phyloP scores from a whole-genome alignment of 805 yeast genomes.

The Metahyphopichia silvanorum region DNA sequence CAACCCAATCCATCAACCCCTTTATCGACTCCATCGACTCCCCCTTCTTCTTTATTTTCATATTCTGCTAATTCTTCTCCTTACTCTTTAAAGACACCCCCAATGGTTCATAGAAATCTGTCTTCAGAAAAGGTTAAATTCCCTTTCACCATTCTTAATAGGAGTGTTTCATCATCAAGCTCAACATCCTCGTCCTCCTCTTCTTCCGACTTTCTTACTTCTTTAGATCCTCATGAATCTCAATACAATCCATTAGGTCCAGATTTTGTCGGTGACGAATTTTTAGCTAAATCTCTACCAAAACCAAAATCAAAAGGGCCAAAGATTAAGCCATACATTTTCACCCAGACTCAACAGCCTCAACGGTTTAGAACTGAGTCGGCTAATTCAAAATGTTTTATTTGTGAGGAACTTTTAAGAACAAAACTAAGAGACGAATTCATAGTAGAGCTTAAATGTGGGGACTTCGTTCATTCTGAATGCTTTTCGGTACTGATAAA shows the following conservation, averaged over 20 bases:
- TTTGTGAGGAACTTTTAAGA: conserved; percentile 52
- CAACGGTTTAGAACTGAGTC: conserved; percentile 1
- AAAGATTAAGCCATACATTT: conserved; percentile 19
- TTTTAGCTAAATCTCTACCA: too few species aligned
- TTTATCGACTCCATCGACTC: too few species aligned
- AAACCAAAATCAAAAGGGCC: conserved; percentile 17
- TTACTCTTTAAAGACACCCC: too few species aligned
- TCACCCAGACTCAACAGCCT: conserved; percentile 14
- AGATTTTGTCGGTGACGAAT: too few species aligned
- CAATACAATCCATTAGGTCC: conserved; percentile 1
- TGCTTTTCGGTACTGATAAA: conserved; percentile 48
- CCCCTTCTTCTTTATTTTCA: too few species aligned
- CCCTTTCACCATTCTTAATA: too few species aligned
- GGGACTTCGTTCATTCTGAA: conserved; percentile 56
- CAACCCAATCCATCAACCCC: too few species aligned
- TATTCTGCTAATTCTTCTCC: too few species aligned
- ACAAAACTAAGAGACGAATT: conserved; percentile 43
- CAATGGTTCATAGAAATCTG: too few species aligned
- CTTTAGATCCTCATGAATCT: not conserved
- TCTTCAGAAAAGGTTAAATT: too few species aligned
- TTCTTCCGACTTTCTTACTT: not conserved
- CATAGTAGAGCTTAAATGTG: conserved; percentile 49
- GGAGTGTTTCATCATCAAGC: not conserved
- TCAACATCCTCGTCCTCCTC: not conserved
- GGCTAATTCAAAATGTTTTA: conserved; percentile 29